Evolutionary conservation across 2,329 filamentous ascomycete genomes (phyloP), one percentile per base, ranked within the genome.

Genomic region (Penicillium palitans): DNA sequence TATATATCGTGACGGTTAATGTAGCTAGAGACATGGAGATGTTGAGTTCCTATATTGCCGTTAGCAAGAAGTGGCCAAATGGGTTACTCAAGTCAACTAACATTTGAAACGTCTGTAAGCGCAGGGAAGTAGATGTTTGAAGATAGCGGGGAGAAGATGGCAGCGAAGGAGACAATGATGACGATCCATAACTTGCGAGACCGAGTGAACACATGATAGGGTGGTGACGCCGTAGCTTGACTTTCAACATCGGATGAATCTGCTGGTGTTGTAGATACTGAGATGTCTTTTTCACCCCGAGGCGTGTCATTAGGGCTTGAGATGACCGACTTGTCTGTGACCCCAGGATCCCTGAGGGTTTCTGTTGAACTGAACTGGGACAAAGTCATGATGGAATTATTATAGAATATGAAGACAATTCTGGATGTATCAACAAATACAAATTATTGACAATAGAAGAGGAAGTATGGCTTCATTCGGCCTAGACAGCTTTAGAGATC

Each of bases 111-210:
- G 5, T 59, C 62, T 7, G 63, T 64, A 9, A 81, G 65, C 6
- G 77, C 72, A 4, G 79, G 79, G 54, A 80, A 78, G 63, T 80
- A 81, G 49, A 81, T 80, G 57, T 77, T 78, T 7, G 76, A 75
- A 6, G 75, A 76, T 4, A 81, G 64, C 1, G 78, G 78, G 5
- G 76, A 78, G 62, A 80, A 79, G 46, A 79, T 72, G 45, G 74
- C 74, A 8, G 72, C 74, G 39, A 76, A 64, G 2, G 75, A 71
- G 31, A 75, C 75, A 62, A 77, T 72, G 57, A 70, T 72, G 44
- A 78, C 70, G 21, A 78, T 75, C 55, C 73, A 69, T 55, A 69
- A 61, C 60, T 77, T 78, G 54, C 72, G 69, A 48, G 64, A 65
- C 51, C 61, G 65, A 29, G 70, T 66, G 58, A 77, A 74, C 57